These are phyloP conservation scores for Calocybe gangraenosa DNA, from an alignment of 768 basidiomycete species.

Conservation along the genomic window DNA sequence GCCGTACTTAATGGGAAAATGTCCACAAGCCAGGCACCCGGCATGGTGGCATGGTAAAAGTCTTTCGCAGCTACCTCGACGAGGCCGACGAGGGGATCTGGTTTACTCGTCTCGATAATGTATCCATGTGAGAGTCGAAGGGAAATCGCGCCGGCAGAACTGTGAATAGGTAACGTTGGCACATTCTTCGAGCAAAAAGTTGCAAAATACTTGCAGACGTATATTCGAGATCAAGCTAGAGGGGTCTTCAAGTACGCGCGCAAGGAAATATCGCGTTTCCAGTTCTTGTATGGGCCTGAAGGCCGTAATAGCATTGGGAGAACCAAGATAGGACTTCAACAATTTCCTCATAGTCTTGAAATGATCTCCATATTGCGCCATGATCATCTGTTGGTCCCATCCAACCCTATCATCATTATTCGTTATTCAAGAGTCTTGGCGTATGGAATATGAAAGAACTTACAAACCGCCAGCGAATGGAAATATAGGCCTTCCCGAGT, in stretches of 20 bases:
- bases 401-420: constrained; percentile 21
- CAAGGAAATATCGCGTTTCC: constrained; percentile 41
- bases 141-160: constrained; percentile 36
- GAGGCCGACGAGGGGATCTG: constrained; percentile 35
- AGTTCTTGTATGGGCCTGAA: constrained; percentile 33
- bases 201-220: constrained; percentile 28
- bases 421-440: too few relatives aligned
- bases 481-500: constrained; percentile 29
- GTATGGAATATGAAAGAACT: constrained; percentile 1
- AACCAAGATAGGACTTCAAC: constrained; percentile 37
- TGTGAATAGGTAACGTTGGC: constrained; percentile 7
- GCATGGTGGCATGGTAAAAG: constrained; percentile 25
- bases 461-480: constrained; percentile 31
- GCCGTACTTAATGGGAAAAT: constrained; percentile 29
- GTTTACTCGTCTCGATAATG: constrained; percentile 29
- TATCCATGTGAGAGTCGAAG: constrained; percentile 41
- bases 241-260: constrained; percentile 34
- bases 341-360: constrained; percentile 39
- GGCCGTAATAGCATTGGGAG: constrained; percentile 27
- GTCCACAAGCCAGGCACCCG: constrained; percentile 32
- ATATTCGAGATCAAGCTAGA: constrained; percentile 32
- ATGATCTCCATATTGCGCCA: constrained; percentile 28
- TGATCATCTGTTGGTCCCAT: constrained; percentile 25
- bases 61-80: constrained; percentile 36
- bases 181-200: neutral